These are phyloP conservation scores for Cutaneotrichosporon sp. DNA, from an alignment of 1,284 basidiomycete genomes.

Conservation along the genomic window DNA sequence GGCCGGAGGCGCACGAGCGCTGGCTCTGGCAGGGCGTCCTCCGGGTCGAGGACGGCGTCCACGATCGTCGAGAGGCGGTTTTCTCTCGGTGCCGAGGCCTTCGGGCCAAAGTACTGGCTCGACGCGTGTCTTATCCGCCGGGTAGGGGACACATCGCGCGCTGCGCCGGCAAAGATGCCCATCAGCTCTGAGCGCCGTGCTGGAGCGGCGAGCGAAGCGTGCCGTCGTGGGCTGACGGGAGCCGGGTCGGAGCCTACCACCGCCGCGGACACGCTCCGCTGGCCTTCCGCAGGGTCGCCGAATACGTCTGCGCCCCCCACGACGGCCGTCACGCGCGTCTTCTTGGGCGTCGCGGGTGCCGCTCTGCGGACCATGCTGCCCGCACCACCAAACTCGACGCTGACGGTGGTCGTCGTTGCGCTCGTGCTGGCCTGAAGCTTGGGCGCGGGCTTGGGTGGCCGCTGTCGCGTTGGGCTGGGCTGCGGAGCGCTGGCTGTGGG, in stretches of 20 bases:
- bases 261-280: background rate
- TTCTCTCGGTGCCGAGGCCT: slow-evolving; percentile 16
- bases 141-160: slow-evolving; percentile 50
- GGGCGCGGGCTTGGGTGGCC: slow-evolving; percentile 56
- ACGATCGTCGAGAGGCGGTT: slow-evolving; percentile 63
- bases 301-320: slow-evolving; percentile 4
- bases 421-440: slow-evolving; percentile 79
- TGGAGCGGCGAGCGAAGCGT: slow-evolving; percentile 22
- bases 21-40: slow-evolving; percentile 41
- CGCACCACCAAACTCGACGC: slow-evolving; percentile 83
- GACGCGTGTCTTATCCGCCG: slow-evolving; percentile 34
- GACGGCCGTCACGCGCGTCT: background rate
- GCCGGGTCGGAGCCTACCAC: background rate
- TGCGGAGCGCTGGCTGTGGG: slow-evolving; percentile 28
- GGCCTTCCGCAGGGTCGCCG: background rate
- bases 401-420: slow-evolving; percentile 83
- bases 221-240: background rate
- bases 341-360: slow-evolving; percentile 56
- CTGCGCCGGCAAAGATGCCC: slow-evolving; percentile 81
- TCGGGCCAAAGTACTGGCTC: slow-evolving; percentile 39
- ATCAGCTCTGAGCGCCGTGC: slow-evolving; percentile 41
- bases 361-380: slow-evolving; percentile 66
- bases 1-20: slow-evolving; percentile 66
- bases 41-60: slow-evolving; percentile 73
- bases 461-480: slow-evolving; percentile 17